phyloP scores from a whole-genome alignment of 306 rosid genomes.

The Psophocarpus tetragonolobus region DNA sequence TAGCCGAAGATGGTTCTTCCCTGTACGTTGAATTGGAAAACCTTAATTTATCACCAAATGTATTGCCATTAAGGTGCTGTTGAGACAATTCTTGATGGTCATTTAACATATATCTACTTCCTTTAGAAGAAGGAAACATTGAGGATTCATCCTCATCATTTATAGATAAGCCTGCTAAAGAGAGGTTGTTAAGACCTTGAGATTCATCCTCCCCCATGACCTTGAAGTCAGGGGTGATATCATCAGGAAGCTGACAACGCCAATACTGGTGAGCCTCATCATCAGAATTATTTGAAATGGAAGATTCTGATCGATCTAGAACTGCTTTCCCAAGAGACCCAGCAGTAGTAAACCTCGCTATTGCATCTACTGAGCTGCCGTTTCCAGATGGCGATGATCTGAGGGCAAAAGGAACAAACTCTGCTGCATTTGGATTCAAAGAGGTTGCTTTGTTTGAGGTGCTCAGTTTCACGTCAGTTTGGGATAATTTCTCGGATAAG shows the following conservation, averaged over 20 bases:
- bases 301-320: constrained; percentile 82
- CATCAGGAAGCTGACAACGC: constrained; percentile 98
- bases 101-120: constrained; percentile 60
- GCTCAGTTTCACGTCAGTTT: constrained; percentile 51
- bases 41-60: constrained; percentile 63
- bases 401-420: constrained; percentile 77
- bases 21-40: constrained; percentile 60
- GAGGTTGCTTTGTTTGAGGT: constrained; percentile 55
- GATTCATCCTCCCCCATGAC: constrained; percentile 81
- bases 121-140: constrained; percentile 56
- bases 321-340: constrained; percentile 79
- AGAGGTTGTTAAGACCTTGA: constrained; percentile 63
- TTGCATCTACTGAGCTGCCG: constrained; percentile 52
- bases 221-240: constrained; percentile 94
- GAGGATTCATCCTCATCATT: constrained; percentile 63
- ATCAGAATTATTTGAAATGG: constrained; percentile 79
- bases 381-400: constrained; percentile 76
- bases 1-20: constrained; percentile 65
- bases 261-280: constrained; percentile 93
- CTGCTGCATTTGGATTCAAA: constrained; percentile 98
- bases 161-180: constrained; percentile 74
- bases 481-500: constrained; percentile 71
- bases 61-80: constrained; percentile 50
- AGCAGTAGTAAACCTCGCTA: constrained; percentile 49
- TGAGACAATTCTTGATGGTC: constrained; percentile 59